A percentile compares a stretch with the other conserved stretches of the same genome.
These are phyloP conservation scores for Epichloe gansuensis DNA, from an alignment of 2,329 filamentous ascomycete genomes.

Conservation along the genomic window DNA sequence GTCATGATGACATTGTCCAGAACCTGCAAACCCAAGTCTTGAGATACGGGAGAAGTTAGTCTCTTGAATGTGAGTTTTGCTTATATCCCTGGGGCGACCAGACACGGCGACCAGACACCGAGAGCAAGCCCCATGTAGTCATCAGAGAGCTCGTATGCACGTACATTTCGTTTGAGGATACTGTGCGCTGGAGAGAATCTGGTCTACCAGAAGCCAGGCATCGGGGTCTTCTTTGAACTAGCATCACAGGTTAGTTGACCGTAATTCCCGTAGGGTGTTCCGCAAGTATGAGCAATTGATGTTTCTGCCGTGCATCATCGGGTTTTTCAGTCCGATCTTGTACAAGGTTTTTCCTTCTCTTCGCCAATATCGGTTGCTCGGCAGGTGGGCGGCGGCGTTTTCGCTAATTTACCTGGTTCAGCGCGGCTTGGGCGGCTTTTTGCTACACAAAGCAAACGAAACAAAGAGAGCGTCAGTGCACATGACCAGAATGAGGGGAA, in stretches of 20 bases:
- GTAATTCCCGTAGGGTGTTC: background rate
- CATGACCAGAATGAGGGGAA: background rate
- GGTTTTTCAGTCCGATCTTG: background rate
- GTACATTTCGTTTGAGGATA: constrained; percentile 94
- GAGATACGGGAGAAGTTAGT: constrained; percentile 10
- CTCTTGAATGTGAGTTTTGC: background rate
- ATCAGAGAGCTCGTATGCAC: constrained; percentile 18
- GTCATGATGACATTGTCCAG: constrained; percentile 98
- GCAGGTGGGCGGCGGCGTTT: background rate
- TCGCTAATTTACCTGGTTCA: constrained; percentile 62
- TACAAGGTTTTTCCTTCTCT: background rate
- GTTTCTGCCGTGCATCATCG: background rate
- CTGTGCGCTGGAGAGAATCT: constrained; percentile 84
- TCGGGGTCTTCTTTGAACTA: constrained; percentile 99
- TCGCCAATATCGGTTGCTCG: background rate
- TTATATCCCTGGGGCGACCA: background rate
- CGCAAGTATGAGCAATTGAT: background rate
- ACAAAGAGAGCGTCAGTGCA: constrained; percentile 25
- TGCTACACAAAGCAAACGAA: constrained; percentile 45
- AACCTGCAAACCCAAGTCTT: constrained; percentile 88
- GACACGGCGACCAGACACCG: background rate
- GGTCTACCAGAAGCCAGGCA: constrained; percentile 93
- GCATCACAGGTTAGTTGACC: constrained; percentile 10
- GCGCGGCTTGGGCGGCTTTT: constrained; percentile 85
- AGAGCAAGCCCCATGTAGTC: background rate